phyloP scores from a whole-genome alignment of 129 eudicot genomes.

The Flaveria brownii region DNA sequence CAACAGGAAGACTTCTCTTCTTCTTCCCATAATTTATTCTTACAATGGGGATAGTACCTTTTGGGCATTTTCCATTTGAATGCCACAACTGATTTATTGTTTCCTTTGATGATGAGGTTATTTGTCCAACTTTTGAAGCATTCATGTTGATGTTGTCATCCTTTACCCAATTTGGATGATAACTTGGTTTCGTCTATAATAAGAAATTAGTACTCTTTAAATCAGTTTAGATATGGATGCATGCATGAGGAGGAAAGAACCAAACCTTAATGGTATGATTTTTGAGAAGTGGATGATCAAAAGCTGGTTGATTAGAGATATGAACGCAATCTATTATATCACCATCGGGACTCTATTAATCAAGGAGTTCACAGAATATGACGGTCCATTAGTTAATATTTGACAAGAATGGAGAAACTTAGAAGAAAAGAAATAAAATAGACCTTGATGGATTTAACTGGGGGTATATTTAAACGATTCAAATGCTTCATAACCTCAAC shows the following conservation, averaged over 20 bases:
- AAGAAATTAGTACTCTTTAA: neutral
- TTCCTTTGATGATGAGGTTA: constrained; percentile 10
- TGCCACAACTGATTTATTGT: constrained; percentile 69
- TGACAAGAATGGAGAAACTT: neutral
- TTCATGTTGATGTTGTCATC: constrained; percentile 40
- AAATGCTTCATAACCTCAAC: constrained; percentile 56
- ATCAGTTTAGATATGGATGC: neutral
- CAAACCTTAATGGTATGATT: constrained; percentile 70
- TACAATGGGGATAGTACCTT: constrained; percentile 68
- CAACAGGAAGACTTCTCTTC: constrained; percentile 42
- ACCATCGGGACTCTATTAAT: constrained; percentile 70
- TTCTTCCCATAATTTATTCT: constrained; percentile 69
- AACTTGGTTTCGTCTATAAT: constrained; percentile 64
- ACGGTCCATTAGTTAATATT: neutral
- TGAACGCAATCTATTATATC: constrained; percentile 73
- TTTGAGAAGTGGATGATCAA: constrained; percentile 80
- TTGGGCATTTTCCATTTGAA: constrained; percentile 59
- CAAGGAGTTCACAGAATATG: neutral
- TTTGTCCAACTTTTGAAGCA: constrained; percentile 21
- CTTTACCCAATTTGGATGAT: constrained; percentile 63
- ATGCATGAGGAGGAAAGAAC: neutral
- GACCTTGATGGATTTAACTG: constrained; percentile 67
- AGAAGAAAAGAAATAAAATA: neutral
- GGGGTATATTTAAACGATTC: constrained; percentile 54
- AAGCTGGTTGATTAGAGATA: constrained; percentile 75